phyloP scores from a whole-genome alignment of 768 basidiomycete species.

The Leucosporidium yakuticum region DNA sequence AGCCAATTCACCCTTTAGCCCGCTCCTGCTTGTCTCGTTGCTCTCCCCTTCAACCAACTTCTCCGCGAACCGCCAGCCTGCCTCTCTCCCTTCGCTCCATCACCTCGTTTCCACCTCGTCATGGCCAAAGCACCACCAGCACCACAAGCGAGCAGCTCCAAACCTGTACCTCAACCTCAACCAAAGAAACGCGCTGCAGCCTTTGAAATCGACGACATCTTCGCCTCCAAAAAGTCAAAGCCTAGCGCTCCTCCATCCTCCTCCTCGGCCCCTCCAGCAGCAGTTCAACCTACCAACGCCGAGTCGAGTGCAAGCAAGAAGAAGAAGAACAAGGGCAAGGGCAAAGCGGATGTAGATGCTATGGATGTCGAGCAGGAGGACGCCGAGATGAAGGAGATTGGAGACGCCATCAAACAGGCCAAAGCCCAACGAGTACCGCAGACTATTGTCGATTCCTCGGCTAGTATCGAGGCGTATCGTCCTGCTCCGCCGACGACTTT shows the following conservation, averaged over 20 bases:
- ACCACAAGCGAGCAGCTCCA: not conserved
- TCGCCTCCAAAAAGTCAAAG: constrained; percentile 23
- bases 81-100: not conserved
- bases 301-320: no score
- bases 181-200: constrained; percentile 14
- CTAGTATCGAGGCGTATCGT: constrained; percentile 25
- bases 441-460: constrained; percentile 26
- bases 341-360: not conserved
- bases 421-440: constrained; percentile 13
- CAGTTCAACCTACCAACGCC: not conserved
- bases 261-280: not conserved
- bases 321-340: constrained; percentile 9
- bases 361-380: not conserved
- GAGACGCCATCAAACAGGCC: not conserved
- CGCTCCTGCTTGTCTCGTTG: no score
- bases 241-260: constrained; percentile 1
- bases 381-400: not conserved
- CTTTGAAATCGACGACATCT: constrained; percentile 36
- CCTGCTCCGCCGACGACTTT: not conserved
- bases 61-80: not conserved
- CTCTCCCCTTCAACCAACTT: no score
- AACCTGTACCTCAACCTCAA: not conserved
- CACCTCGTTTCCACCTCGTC: not conserved
- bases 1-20: no score
- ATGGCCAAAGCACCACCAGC: not conserved